Percentiles rank a stretch among this genome's conserved stretches.
phyloP scores from a whole-genome alignment of 306 rosid genomes.

The Rosa chinensis region DNA sequence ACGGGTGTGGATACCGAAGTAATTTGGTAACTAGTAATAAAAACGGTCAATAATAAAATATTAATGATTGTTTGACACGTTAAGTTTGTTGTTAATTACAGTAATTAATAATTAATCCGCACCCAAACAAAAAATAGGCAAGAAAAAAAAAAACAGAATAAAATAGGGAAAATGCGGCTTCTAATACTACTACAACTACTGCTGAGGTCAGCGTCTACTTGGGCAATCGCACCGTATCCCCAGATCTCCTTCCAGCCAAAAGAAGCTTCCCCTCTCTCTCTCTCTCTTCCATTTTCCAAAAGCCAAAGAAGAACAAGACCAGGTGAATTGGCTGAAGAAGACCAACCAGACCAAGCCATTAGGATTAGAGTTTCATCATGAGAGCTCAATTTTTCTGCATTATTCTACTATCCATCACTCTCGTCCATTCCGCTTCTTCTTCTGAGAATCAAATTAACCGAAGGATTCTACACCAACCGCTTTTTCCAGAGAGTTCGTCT shows the following conservation, averaged over 20 bases:
- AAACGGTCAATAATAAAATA: not conserved
- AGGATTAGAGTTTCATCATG: constrained; percentile 28
- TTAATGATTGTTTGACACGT: not conserved
- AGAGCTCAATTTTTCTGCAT: constrained; percentile 35
- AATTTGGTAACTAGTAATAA: not conserved
- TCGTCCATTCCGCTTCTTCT: not conserved
- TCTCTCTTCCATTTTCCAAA: not conserved
- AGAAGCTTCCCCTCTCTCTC: constrained; percentile 45
- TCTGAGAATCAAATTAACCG: constrained; percentile 28
- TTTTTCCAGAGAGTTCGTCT: constrained; percentile 58
- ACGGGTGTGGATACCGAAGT: not conserved
- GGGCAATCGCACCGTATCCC: constrained; percentile 31
- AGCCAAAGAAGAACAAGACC: constrained; percentile 40
- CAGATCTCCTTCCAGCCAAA: constrained; percentile 58
- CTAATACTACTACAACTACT: not conserved
- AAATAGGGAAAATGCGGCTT: constrained; percentile 31
- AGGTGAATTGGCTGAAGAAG: constrained; percentile 28
- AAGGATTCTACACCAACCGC: constrained; percentile 81
- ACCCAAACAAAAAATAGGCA: not conserved
- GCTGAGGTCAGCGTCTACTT: constrained; percentile 57
- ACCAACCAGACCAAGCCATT: constrained; percentile 29
- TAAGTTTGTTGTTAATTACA: not conserved
- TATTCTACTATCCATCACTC: constrained; percentile 25
- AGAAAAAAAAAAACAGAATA: not conserved
- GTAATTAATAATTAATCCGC: not conserved